Percentiles rank a stretch among this genome's conserved stretches.
These are phyloP conservation scores for Knufia fluminis DNA, from an alignment of 2,329 filamentous ascomycete genomes.

Conservation along the genomic window DNA sequence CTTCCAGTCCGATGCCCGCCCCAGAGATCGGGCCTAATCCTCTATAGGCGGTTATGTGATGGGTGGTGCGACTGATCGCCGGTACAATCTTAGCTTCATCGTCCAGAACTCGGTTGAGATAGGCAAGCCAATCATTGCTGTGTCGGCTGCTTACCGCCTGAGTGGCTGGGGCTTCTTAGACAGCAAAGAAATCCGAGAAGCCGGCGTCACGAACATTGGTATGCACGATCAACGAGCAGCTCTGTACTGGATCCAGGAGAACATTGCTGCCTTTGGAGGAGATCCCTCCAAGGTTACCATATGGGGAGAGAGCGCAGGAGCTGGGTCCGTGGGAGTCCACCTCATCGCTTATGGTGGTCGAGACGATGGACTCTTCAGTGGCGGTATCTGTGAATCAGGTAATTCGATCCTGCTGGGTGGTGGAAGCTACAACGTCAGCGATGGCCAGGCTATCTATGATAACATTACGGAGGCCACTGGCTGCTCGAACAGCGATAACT, in stretches of 20 bases:
- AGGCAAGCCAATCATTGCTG: conserved; percentile 45
- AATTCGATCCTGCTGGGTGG: conserved; percentile 31
- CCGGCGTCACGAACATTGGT: conserved; percentile 47
- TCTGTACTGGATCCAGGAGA: conserved; percentile 32
- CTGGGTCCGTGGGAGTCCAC: conserved; percentile 31
- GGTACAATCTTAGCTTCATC: conserved; percentile 56
- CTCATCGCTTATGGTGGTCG: conserved; percentile 46
- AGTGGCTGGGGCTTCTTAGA: conserved; percentile 45
- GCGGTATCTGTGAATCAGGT: conserved; percentile 44
- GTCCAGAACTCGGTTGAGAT: conserved; percentile 46
- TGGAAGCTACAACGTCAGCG: conserved; percentile 23
- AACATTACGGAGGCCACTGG: conserved; percentile 49
- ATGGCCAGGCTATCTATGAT: conserved; percentile 54
- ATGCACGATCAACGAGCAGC: conserved; percentile 34
- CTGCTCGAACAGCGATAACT: conserved; percentile 49
- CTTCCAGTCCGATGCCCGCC: no score
- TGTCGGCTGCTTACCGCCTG: conserved; percentile 47
- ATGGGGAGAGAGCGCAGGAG: conserved; percentile 31
- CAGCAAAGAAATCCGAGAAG: conserved; percentile 24
- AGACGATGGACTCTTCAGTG: conserved; percentile 47
- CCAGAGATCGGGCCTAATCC: no score
- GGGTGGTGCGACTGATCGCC: conserved; percentile 43
- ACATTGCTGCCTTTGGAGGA: conserved; percentile 30
- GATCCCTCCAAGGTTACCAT: conserved; percentile 31
- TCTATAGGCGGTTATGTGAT: conserved; percentile 45